These are phyloP conservation scores for Nicotiana obtusifolia DNA, from an alignment of 257 asterid genomes.

Conservation along the genomic window DNA sequence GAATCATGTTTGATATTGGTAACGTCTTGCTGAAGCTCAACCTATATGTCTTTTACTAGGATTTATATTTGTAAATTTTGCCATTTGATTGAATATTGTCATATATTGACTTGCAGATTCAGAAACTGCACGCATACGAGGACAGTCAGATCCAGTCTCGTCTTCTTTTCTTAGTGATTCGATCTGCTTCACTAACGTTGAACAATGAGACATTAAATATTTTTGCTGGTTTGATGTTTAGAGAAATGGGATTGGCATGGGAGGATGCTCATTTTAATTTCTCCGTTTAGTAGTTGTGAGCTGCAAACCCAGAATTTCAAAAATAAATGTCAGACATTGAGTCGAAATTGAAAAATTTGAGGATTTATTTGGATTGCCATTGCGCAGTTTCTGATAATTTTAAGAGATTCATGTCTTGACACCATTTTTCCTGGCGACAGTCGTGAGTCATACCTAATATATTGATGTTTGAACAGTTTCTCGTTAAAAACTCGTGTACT, in stretches of 20 bases:
- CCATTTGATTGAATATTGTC: neutral
- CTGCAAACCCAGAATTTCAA: neutral
- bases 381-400: neutral
- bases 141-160: neutral
- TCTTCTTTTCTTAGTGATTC: neutral
- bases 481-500: neutral
- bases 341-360: neutral
- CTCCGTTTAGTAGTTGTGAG: neutral
- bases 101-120: neutral
- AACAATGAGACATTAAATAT: neutral
- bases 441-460: neutral
- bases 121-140: neutral
- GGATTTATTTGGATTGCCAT: neutral
- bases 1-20: neutral
- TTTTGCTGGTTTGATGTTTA: neutral
- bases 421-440: neutral
- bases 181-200: neutral
- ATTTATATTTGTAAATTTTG: neutral
- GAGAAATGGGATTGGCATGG: neutral
- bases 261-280: neutral
- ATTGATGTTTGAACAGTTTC: neutral
- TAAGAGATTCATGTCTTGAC: neutral
- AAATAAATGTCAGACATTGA: slow-evolving; percentile 3
- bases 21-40: neutral
- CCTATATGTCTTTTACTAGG: neutral